A percentile compares a stretch with the other conserved stretches of the same genome.
Conservation (phyloP, 176 grass and related monocot species). For the Rhipidocladum racemiflorum region DNA sequence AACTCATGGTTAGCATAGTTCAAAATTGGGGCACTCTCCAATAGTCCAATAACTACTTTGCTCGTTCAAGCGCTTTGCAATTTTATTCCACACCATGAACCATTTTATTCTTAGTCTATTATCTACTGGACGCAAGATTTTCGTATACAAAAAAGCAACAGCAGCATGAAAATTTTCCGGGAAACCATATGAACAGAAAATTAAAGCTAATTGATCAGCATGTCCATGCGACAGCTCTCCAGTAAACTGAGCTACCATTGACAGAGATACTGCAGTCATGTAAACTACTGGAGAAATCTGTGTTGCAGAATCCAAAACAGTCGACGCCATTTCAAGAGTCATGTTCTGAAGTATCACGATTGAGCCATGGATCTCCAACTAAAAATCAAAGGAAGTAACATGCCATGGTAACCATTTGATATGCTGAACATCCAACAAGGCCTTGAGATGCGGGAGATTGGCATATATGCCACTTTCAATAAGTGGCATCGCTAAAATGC, state of each 20-base stretch:
- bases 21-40: too few relatives aligned
- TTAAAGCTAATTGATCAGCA: constrained; percentile 25
- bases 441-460: too few relatives aligned
- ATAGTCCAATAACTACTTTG: too few relatives aligned
- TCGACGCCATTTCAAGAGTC: constrained; percentile 34
- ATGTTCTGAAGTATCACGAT: constrained; percentile 45
- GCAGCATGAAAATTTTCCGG: too few relatives aligned
- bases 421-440: constrained; percentile 23
- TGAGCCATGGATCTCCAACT: constrained; percentile 56
- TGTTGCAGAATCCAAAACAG: constrained; percentile 44
- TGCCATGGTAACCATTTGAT: constrained; percentile 88
- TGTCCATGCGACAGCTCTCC: constrained; percentile 25
- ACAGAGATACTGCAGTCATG: constrained; percentile 34
- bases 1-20: too few relatives aligned
- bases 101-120: too few relatives aligned
- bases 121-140: too few relatives aligned
- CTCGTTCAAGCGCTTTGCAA: too few relatives aligned
- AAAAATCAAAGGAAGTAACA: constrained; percentile 46
- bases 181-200: constrained; percentile 12
- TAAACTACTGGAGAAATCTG: constrained; percentile 59
- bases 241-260: constrained; percentile 40
- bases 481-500: too few relatives aligned
- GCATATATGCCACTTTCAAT: too few relatives aligned
- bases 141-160: too few relatives aligned
- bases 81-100: too few relatives aligned